Conservation (phyloP, 176 grass and related monocot species). For the Panicum miliaceum region DNA sequence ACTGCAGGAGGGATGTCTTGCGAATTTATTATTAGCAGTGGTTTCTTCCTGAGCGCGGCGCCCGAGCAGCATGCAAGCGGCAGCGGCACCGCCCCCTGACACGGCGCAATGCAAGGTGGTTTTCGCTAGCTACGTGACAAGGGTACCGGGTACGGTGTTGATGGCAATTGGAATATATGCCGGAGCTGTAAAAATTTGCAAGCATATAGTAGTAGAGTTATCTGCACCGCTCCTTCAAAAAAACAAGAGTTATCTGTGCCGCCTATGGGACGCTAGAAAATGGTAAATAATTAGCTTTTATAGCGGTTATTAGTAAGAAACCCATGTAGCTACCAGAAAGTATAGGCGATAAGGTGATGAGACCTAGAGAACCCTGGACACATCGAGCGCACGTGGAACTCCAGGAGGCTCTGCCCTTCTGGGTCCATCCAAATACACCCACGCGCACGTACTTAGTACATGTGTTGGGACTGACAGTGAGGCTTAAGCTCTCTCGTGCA, state of each 20-base stretch:
- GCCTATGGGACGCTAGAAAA: background rate
- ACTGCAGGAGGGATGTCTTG: background rate
- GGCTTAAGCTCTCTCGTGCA: background rate
- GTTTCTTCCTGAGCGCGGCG: background rate
- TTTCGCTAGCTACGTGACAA: background rate
- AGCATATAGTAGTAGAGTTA: background rate
- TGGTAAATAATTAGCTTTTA: background rate
- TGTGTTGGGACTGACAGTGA: background rate
- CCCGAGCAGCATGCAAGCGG: background rate
- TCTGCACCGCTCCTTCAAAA: background rate
- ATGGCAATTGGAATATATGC: background rate
- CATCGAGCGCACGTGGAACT: slow-evolving; percentile 7
- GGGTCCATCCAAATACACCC: slow-evolving; percentile 11
- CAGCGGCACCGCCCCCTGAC: background rate
- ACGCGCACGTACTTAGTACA: background rate
- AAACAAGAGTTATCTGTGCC: slow-evolving; percentile 7
- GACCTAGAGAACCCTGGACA: slow-evolving; percentile 22
- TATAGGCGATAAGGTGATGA: background rate
- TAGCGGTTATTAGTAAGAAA: background rate
- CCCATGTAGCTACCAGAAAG: background rate
- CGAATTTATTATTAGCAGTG: background rate
- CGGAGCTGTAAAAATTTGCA: background rate
- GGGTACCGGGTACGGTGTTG: no score
- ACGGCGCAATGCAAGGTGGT: background rate
- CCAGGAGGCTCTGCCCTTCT: background rate